Evolutionary conservation across 371 early-diverging fungal genomes (phyloP).

Genomic region (Actinomortierella ambigua): DNA sequence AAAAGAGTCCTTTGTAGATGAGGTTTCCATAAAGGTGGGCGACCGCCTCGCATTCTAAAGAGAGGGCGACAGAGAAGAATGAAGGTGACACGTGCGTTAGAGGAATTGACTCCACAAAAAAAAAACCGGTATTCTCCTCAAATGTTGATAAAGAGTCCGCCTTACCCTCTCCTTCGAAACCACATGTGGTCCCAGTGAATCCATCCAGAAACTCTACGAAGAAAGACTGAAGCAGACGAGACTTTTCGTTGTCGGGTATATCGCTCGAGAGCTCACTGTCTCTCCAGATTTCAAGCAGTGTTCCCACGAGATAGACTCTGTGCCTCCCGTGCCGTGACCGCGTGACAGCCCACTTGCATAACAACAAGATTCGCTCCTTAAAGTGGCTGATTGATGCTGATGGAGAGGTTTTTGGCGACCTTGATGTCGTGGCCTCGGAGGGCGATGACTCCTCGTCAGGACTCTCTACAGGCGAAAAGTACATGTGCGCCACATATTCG

Average conservation of each 20-base stretch:
- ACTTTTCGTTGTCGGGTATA: constrained; percentile 20
- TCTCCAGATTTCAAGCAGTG: constrained; percentile 56
- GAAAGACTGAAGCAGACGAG: constrained; percentile 18
- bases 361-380: constrained; percentile 17
- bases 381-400: constrained; percentile 7
- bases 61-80: constrained; percentile 25
- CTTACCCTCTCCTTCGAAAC: no score
- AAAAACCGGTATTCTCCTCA: no score
- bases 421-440: constrained; percentile 43
- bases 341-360: constrained; percentile 69
- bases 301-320: constrained; percentile 60
- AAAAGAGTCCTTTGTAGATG: constrained; percentile 61
- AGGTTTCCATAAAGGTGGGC: constrained; percentile 60
- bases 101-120: no score
- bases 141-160: no score
- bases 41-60: constrained; percentile 20
- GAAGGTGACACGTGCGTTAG: no score
- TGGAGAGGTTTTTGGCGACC: constrained; percentile 48
- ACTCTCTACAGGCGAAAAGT: constrained; percentile 15
- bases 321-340: constrained; percentile 60
- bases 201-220: constrained; percentile 34
- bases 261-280: constrained; percentile 44
- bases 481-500: constrained; percentile 23
- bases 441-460: constrained; percentile 4
- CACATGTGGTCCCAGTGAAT: constrained; percentile 24